phyloP scores from a whole-genome alignment of 768 basidiomycete species.

The Brasilioporus rufonigricans region DNA sequence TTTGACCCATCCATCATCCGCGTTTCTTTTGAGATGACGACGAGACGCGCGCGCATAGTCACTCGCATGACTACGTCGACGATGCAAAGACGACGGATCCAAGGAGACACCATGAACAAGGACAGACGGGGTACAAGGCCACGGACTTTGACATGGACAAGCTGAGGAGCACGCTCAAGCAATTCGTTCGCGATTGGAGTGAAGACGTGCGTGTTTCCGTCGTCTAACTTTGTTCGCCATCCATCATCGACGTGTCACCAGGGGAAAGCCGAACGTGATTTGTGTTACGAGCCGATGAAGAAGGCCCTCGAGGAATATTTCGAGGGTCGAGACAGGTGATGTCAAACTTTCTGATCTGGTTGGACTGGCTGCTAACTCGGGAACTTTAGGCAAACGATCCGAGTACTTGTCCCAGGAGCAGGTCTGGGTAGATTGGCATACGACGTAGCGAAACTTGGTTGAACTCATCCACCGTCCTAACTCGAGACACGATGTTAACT shows the following conservation, averaged over 20 bases:
- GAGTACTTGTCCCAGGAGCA: conserved; percentile 87
- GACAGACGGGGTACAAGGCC: conserved; percentile 40
- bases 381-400: conserved; percentile 44
- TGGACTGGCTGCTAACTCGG: not conserved
- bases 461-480: conserved; percentile 9
- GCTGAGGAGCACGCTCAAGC: conserved; percentile 86
- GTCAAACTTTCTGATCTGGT: not conserved
- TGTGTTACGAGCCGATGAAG: conserved; percentile 59
- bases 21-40: conserved; percentile 17
- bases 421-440: conserved; percentile 87
- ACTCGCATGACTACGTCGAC: conserved; percentile 29
- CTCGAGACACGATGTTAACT: not conserved
- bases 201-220: conserved; percentile 52
- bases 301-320: conserved; percentile 69
- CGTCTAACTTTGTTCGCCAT: not conserved
- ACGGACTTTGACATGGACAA: conserved; percentile 87
- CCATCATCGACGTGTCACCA: conserved; percentile 26
- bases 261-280: conserved; percentile 43
- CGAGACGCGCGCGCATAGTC: conserved; percentile 36
- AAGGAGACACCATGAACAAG: conserved; percentile 1
- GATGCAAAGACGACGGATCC: conserved; percentile 8
- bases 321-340: conserved; percentile 46
- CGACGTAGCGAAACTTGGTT: conserved; percentile 82
- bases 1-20: not conserved
- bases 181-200: conserved; percentile 94